Base-by-base conservation (phyloP, 495 filamentous ascomycete genomes). In the Penicillium angulare region DNA sequence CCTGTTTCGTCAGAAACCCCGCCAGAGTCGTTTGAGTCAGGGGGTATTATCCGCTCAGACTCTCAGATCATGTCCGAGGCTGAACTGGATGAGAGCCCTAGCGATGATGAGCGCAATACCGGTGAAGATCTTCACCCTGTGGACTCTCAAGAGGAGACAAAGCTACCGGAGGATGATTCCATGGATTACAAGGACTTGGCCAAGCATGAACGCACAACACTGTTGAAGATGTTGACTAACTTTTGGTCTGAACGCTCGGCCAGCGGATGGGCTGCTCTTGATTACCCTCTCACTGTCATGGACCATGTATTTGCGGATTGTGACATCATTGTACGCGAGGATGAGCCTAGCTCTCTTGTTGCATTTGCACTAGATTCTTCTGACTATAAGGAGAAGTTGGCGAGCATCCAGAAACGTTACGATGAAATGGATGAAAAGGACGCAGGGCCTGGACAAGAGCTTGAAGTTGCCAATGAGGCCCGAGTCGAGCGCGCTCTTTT, bases 181-280 rank as follows among this genome's bases (percentile, higher is more conserved):
- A 63, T 83, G 12, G 80, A 86, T 42, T 64, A 79, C 42, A 84
- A 83, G 23, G 91, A 95, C 49, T 75, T 98, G 12, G 90, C 90
- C 1, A 93, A 87, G 56, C 90, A 98, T 57, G 88, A 96, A 60
- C 89, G 90, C 59, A 89, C 82, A 47, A 95, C 90, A 16, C 79
- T 97, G 44, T 84, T 97, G 84, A 95, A 92, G 57, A 89, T 96
- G 76, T 75, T 99, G 44, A 91, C 87, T 8, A 95, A 91, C 50
- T 99, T 99, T 71, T 99, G 95, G 95, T 95, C 93, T 16, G 93
- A 97, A 64, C 84, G 93, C 35, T 97, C 93, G 17, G 90, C 95
- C 33, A 96, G 89, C 70, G 91, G 92, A 36, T 99, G 95, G 95
- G 77, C 88, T n/a, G 82, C 86, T 21, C 78, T 99, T 20, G 95